Conservation (phyloP, 345 rosid species). For the Brassica incana region DNA sequence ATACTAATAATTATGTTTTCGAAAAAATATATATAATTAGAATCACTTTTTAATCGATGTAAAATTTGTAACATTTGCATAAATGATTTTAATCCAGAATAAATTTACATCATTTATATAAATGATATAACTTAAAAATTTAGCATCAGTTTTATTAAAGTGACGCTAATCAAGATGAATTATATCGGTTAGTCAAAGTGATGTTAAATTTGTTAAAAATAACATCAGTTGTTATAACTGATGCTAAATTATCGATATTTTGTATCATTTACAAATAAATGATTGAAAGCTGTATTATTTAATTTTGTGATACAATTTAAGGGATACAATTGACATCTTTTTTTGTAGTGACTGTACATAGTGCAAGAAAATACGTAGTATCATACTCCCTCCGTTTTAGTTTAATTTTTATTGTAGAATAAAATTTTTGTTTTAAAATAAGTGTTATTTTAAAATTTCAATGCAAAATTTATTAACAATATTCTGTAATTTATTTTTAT, state of each 20-base stretch:
- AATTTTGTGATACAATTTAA: neutral
- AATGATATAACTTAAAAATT: neutral
- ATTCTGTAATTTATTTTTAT: no score
- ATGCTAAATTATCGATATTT: neutral
- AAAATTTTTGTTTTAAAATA: no score
- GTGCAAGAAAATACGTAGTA: no score
- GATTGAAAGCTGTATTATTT: neutral
- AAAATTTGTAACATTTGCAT: neutral
- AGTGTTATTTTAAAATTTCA: no score
- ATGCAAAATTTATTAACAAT: no score
- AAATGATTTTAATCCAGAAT: neutral
- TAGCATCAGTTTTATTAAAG: neutral
- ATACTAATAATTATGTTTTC: no score
- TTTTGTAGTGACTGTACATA: no score
- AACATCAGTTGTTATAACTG: neutral
- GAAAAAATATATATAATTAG: neutral
- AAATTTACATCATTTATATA: neutral
- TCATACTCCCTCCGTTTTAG: no score
- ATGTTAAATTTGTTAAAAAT: no score
- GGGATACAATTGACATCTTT: neutral
- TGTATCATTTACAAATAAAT: neutral
- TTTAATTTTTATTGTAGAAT: no score
- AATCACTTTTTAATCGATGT: neutral
- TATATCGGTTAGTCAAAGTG: neutral
- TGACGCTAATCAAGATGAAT: neutral